Conservation (phyloP, 2,329 filamentous ascomycete genomes). For the Elsinoe perseae region DNA sequence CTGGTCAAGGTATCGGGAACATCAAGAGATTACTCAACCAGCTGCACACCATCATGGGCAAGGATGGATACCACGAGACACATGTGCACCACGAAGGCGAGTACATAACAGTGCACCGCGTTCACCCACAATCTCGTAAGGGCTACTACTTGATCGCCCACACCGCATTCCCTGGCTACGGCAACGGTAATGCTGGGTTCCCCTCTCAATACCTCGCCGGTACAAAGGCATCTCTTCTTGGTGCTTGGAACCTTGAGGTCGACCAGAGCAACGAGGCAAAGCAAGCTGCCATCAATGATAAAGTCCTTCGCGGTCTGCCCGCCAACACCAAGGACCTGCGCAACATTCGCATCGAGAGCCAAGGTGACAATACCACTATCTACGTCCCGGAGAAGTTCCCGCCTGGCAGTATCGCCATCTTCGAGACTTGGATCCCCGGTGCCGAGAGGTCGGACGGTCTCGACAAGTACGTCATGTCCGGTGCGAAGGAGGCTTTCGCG, state of each 20-base stretch:
- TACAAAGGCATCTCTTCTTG: conserved; percentile 76
- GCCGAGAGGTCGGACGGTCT: conserved; percentile 77
- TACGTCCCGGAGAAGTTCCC: conserved; percentile 76
- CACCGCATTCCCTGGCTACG: conserved; percentile 87
- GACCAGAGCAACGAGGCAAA: conserved; percentile 66
- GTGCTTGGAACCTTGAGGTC: conserved; percentile 87
- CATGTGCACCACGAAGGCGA: conserved; percentile 95
- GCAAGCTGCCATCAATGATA: conserved; percentile 58
- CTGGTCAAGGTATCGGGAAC: conserved; percentile 76
- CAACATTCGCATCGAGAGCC: conserved; percentile 64
- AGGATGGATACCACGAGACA: conserved; percentile 87
- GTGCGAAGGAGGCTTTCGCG: conserved; percentile 68
- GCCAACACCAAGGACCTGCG: conserved; percentile 68
- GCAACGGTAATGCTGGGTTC: conserved; percentile 73
- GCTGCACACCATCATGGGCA: conserved; percentile 92
- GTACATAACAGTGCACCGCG: conserved; percentile 91
- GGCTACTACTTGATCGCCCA: conserved; percentile 95
- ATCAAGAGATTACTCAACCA: conserved; percentile 91
- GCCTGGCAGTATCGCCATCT: conserved; percentile 87
- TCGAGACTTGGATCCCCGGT: conserved; percentile 90
- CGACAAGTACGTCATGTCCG: conserved; percentile 78
- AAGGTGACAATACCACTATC: conserved; percentile 68
- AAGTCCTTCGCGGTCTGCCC: conserved; percentile 72
- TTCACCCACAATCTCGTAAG: conserved; percentile 84
- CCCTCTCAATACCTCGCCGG: conserved; percentile 72